These are phyloP conservation scores for Scopulariopsis brevicaulis DNA, from an alignment of 2,329 filamentous ascomycete species.

Conservation along the genomic window DNA sequence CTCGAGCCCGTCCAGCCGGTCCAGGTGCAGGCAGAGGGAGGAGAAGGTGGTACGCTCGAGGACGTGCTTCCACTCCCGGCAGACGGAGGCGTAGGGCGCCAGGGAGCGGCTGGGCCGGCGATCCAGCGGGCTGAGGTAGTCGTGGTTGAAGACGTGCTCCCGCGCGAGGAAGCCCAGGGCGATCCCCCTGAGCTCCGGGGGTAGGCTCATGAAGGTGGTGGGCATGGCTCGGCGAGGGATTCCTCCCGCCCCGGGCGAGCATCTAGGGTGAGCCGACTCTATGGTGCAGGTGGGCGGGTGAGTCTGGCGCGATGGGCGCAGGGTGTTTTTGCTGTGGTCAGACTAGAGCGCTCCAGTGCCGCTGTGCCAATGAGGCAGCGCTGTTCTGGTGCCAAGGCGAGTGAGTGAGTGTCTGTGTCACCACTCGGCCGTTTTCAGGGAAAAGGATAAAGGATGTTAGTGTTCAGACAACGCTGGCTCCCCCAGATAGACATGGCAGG, in stretches of 20 bases:
- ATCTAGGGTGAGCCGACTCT: not conserved
- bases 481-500: no score
- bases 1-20: constrained; percentile 1
- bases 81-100: constrained; percentile 6
- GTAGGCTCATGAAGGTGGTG: constrained; percentile 1
- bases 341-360: not conserved
- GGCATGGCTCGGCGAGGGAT: not conserved
- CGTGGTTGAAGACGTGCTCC: not conserved
- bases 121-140: not conserved
- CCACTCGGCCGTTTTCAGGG: no score
- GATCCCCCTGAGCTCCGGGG: constrained; percentile 1
- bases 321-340: not conserved
- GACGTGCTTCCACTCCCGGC: constrained; percentile 7
- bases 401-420: not conserved
- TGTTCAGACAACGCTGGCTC: no score
- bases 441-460: no score
- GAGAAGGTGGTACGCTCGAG: constrained; percentile 7
- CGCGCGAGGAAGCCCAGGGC: not conserved
- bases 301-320: not conserved
- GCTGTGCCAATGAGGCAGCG: not conserved
- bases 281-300: not conserved
- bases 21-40: constrained; percentile 3
- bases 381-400: not conserved
- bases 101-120: not conserved
- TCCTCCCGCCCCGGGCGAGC: not conserved